Evolutionary conservation across 2,329 filamentous ascomycete genomes (phyloP).

Genomic region (Penicillium olsonii): DNA sequence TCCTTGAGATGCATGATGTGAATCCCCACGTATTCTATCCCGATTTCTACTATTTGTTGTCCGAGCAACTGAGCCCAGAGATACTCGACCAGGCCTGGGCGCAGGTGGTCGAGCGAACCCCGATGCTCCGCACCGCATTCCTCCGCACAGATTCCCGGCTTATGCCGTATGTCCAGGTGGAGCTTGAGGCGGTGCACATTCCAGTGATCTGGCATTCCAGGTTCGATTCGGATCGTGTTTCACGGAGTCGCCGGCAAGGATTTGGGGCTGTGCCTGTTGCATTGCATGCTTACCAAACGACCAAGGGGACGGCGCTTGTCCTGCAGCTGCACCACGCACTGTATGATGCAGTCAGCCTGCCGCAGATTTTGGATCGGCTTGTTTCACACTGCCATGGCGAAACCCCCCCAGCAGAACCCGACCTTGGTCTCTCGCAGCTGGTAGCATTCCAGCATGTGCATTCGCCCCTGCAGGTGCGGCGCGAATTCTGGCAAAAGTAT

Average conservation of each 20-base stretch:
- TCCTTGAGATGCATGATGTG: constrained; percentile 70
- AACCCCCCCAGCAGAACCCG: constrained; percentile 13
- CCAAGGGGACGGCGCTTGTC: constrained; percentile 38
- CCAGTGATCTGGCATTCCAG: constrained; percentile 34
- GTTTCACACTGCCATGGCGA: constrained; percentile 42
- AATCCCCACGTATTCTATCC: constrained; percentile 71
- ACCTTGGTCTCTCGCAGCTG: constrained; percentile 43
- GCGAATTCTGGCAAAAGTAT: constrained; percentile 50
- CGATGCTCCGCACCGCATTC: constrained; percentile 71
- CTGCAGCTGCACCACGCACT: constrained; percentile 79
- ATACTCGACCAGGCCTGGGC: constrained; percentile 63
- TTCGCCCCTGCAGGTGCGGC: constrained; percentile 31
- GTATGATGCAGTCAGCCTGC: constrained; percentile 82
- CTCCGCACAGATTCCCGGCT: constrained; percentile 49
- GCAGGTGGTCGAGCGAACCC: constrained; percentile 54
- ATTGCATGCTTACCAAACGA: constrained; percentile 37
- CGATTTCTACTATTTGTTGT: constrained; percentile 64
- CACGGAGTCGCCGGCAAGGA: constrained; percentile 12
- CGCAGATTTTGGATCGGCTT: constrained; percentile 60
- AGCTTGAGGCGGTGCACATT: constrained; percentile 48
- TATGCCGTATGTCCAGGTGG: constrained; percentile 64
- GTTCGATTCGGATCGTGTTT: constrained; percentile 15
- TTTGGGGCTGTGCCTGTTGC: constrained; percentile 29
- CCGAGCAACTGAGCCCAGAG: constrained; percentile 38
- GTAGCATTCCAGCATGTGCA: constrained; percentile 36